Base-by-base conservation (phyloP, 176 grass and related monocot species). In the Triticum urartu region DNA sequence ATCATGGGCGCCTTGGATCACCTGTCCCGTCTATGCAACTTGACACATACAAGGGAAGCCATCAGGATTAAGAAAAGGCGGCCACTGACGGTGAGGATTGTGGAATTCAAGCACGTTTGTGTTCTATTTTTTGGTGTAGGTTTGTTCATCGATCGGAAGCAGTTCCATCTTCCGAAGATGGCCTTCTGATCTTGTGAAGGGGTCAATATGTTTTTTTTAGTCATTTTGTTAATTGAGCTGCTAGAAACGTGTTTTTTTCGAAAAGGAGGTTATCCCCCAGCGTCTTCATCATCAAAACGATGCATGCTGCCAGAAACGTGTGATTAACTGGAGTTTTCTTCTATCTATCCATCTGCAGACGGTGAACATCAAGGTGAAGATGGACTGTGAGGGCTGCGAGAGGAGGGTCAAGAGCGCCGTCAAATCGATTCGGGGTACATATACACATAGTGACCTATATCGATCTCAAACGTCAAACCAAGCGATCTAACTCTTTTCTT, bases 381-480 rank as follows among this genome's bases (percentile, higher is more conserved):
- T 97, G 88, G 95, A 97, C 89, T 94, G 92, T 50, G 95, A 97
- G 9, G 95, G 95, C 15, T 97, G 95, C 72, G 95, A 94, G 75
- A 85, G 90, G 78, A 94, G 85, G 80, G 85, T 97, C 60, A 91
- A 45, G 81, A 84, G 82, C 63, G 95, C 85, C 17, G 86, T 91
- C 8, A 89, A 68, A 61, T 91, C 89, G 3, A 82, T 97, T 84
- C 79, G 72, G 22, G 92, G 92, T 94, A 79, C 40, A n/a, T 34
- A 56, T 34, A 33, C 32, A 75, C 7, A 48, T 2, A 25, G 0
- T 54, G 13, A 54, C 50, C 13, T 1, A 54, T 54, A 54, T 6
- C 50, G 15, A 18, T 54, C 50, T 18, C 15, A 54, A 54, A 54
- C 5, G 5, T 54, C 5, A 54, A 54, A 18, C 50, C 50, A 54